phyloP scores from a whole-genome alignment of 495 filamentous ascomycete species.

The Neurospora sp. region DNA sequence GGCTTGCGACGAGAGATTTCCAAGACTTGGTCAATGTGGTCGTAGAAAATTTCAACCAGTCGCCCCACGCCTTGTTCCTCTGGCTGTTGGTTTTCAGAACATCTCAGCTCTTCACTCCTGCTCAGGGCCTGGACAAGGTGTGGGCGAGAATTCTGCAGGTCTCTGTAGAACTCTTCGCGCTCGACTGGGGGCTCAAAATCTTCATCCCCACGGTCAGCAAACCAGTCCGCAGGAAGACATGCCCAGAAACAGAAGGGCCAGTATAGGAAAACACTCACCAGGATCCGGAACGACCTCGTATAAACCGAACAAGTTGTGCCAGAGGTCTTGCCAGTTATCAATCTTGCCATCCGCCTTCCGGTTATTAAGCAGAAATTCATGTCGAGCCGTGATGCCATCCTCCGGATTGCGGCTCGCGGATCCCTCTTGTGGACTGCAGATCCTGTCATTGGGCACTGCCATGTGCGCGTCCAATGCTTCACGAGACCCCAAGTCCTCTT shows the following conservation, averaged over 20 bases:
- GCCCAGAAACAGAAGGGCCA: neutral
- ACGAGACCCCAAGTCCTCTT: slow-evolving; percentile 5
- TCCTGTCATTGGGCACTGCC: slow-evolving; percentile 1
- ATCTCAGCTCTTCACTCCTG: neutral
- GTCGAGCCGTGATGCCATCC: slow-evolving; percentile 16
- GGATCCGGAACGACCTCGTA: slow-evolving; percentile 7
- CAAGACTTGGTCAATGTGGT: slow-evolving; percentile 5
- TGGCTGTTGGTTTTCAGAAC: neutral
- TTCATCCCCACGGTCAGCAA: neutral
- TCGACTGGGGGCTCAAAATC: slow-evolving; percentile 22
- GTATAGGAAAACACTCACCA: slow-evolving; percentile 1
- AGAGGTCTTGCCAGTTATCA: slow-evolving; percentile 16
- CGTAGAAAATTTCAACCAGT: neutral
- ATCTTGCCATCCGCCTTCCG: slow-evolving; percentile 18
- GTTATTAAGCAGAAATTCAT: slow-evolving; percentile 16
- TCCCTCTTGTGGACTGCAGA: slow-evolving; percentile 10
- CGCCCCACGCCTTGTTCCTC: neutral
- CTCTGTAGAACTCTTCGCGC: slow-evolving; percentile 17
- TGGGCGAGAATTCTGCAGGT: slow-evolving; percentile 3
- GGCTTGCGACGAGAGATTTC: neutral
- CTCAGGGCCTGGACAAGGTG: neutral
- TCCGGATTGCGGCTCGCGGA: slow-evolving; percentile 15
- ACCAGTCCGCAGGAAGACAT: neutral
- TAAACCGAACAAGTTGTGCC: slow-evolving; percentile 14
- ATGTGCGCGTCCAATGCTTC: slow-evolving; percentile 11